phyloP scores from a whole-genome alignment of 2,329 filamentous ascomycete species.

The Lecanicillium sp. region DNA sequence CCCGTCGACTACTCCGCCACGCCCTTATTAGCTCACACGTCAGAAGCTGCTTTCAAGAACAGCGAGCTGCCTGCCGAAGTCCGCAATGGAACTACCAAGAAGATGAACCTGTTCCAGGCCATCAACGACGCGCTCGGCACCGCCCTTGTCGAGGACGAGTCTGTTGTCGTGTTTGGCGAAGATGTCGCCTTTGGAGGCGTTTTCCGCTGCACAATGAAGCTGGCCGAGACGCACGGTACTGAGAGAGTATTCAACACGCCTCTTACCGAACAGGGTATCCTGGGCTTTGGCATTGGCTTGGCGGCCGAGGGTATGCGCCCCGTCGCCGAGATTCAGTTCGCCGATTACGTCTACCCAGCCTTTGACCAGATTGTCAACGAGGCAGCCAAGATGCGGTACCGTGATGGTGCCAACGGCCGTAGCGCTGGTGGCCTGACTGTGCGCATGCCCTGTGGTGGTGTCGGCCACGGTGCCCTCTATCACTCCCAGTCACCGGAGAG shows the following conservation, averaged over 20 bases:
- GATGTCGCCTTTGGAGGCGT: constrained; percentile 97
- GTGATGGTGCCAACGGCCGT: constrained; percentile 51
- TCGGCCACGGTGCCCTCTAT: constrained; percentile 82
- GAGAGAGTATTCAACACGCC: constrained; percentile 96
- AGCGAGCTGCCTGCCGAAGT: constrained; percentile 62
- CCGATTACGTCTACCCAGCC: constrained; percentile 87
- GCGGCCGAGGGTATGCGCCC: constrained; percentile 89
- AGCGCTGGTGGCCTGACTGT: constrained; percentile 74
- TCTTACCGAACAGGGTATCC: constrained; percentile 85
- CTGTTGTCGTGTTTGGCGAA: constrained; percentile 87
- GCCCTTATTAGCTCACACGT: constrained; percentile 71
- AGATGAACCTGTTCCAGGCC: constrained; percentile 89
- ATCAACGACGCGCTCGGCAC: constrained; percentile 85
- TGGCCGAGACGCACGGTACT: constrained; percentile 78
- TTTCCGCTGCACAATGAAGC: constrained; percentile 87
- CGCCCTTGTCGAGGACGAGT: constrained; percentile 75
- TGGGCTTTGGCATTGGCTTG: constrained; percentile 86
- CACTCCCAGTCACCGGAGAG: constrained; percentile 87
- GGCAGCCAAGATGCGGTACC: constrained; percentile 79
- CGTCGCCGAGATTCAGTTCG: constrained; percentile 91
- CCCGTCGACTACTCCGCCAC: constrained; percentile 83
- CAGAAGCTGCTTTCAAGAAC: constrained; percentile 62
- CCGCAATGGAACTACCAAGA: constrained; percentile 65
- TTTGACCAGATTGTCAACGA: constrained; percentile 95
- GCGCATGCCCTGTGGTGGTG: constrained; percentile 82